phyloP scores from a whole-genome alignment of 805 yeast genomes.

The Ogataea ganodermae region DNA sequence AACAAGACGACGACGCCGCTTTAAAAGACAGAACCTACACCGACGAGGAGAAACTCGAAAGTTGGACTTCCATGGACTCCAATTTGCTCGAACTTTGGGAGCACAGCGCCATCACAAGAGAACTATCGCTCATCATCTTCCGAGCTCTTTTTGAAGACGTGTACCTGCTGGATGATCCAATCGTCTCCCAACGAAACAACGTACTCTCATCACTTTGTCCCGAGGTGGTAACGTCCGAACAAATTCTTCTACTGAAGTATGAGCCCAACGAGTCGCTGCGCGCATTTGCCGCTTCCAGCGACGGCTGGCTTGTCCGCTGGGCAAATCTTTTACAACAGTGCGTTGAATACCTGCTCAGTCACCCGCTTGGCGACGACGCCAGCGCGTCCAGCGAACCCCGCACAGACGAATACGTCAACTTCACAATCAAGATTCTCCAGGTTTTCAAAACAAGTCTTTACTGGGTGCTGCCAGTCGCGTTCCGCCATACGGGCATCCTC shows the following conservation, averaged over 20 bases:
- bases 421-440: constrained; percentile 69
- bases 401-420: constrained; percentile 28
- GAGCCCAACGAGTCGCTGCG: constrained; percentile 65
- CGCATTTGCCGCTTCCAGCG: constrained; percentile 63
- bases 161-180: constrained; percentile 86
- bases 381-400: constrained; percentile 7
- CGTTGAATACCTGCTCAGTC: constrained; percentile 33
- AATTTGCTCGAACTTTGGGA: constrained; percentile 78
- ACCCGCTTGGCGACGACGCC: constrained; percentile 6
- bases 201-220: constrained; percentile 81
- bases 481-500: constrained; percentile 66
- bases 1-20: constrained; percentile 18
- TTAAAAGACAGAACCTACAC: constrained; percentile 29
- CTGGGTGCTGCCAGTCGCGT: constrained; percentile 83
- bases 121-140: constrained; percentile 73
- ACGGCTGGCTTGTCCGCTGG: constrained; percentile 92
- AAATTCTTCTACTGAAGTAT: constrained; percentile 60
- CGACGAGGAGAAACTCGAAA: constrained; percentile 55
- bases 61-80: constrained; percentile 89
- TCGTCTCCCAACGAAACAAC: constrained; percentile 78
- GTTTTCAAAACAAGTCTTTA: constrained; percentile 87
- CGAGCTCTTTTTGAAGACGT: constrained; percentile 92
- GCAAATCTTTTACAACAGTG: constrained; percentile 50
- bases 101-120: constrained; percentile 61
- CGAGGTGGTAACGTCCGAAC: constrained; percentile 74